A percentile compares a stretch with the other conserved stretches of the same genome.
These are phyloP conservation scores for Plasmodium malariae DNA, from an alignment of 169 alveolate species.

Conservation along the genomic window DNA sequence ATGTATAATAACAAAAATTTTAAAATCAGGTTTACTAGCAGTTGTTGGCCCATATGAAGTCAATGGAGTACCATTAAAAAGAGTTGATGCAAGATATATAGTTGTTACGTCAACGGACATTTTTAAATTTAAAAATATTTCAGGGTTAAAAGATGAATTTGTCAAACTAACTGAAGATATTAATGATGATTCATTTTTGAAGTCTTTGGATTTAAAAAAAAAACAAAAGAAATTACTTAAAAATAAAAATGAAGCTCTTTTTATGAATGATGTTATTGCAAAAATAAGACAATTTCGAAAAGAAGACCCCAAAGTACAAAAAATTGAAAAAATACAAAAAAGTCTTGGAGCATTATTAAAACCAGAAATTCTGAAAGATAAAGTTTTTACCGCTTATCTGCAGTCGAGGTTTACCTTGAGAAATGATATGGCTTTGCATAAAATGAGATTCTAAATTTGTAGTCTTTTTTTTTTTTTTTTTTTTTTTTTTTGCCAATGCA, in stretches of 20 bases:
- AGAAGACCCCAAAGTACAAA: slow-evolving; percentile 38
- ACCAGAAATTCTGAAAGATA: slow-evolving; percentile 82
- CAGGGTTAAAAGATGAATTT: slow-evolving; percentile 80
- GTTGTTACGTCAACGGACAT: slow-evolving; percentile 96
- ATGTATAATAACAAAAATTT: slow-evolving; percentile 96
- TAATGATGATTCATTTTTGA: slow-evolving; percentile 84
- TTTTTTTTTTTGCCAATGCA: background rate
- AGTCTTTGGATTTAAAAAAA: slow-evolving; percentile 85
- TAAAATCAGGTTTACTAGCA: slow-evolving; percentile 93
- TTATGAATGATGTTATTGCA: slow-evolving; percentile 85
- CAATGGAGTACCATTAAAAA: slow-evolving; percentile 98
- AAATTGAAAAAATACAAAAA: slow-evolving; percentile 82
- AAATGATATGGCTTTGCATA: slow-evolving; percentile 94
- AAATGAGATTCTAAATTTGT: slow-evolving; percentile 90
- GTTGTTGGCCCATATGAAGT: slow-evolving; percentile 97
- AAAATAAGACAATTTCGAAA: slow-evolving; percentile 77
- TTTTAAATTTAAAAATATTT: slow-evolving; percentile 85
- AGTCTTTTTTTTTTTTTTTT: background rate
- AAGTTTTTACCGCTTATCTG: slow-evolving; percentile 87
- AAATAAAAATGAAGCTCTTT: slow-evolving; percentile 84
- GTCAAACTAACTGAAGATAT: slow-evolving; percentile 79
- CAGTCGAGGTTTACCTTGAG: slow-evolving; percentile 92
- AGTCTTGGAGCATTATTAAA: slow-evolving; percentile 82
- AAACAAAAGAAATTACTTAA: slow-evolving; percentile 87
- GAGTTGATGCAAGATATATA: slow-evolving; percentile 97